phyloP scores from a whole-genome alignment of 345 rosid species.

The Barbarea vulgaris region DNA sequence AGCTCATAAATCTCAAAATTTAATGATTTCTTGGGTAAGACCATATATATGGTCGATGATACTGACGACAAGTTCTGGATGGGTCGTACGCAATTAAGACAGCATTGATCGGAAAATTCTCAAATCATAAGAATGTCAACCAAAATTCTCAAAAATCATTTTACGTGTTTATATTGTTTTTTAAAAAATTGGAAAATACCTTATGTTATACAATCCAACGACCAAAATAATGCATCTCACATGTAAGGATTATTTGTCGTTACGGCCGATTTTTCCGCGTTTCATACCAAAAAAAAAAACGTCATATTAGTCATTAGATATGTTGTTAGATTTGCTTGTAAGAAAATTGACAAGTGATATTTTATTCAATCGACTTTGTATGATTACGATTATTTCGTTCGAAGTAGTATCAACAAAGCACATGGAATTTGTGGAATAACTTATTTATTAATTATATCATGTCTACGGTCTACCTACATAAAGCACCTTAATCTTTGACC shows the following conservation, averaged over 20 bases:
- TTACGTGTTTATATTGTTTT: not conserved
- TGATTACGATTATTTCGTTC: constrained; percentile 6
- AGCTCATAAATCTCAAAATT: constrained; percentile 23
- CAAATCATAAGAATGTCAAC: constrained; percentile 26
- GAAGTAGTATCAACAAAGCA: constrained; percentile 26
- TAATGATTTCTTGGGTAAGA: constrained; percentile 8
- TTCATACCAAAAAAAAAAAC: constrained; percentile 5
- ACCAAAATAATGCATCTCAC: constrained; percentile 32
- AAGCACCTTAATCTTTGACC: constrained; percentile 25
- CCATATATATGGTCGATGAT: constrained; percentile 26
- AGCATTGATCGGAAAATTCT: constrained; percentile 1
- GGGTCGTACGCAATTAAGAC: constrained; percentile 21
- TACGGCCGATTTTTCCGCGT: constrained; percentile 6
- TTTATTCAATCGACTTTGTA: not conserved
- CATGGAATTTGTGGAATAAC: constrained; percentile 17
- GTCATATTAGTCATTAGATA: constrained; percentile 24
- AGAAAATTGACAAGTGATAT: not conserved
- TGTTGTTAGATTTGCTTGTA: constrained; percentile 12
- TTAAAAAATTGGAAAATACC: not conserved
- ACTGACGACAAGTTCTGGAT: constrained; percentile 23
- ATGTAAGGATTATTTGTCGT: constrained; percentile 33
- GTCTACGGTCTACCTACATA: constrained; percentile 11
- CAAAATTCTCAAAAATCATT: constrained; percentile 26
- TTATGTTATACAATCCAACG: constrained; percentile 30
- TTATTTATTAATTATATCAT: constrained; percentile 1